A percentile compares a stretch with the other conserved stretches of the same genome.
phyloP scores from a whole-genome alignment of 352 stramenopile genomes.

The Globisporangium recalcitrans region DNA sequence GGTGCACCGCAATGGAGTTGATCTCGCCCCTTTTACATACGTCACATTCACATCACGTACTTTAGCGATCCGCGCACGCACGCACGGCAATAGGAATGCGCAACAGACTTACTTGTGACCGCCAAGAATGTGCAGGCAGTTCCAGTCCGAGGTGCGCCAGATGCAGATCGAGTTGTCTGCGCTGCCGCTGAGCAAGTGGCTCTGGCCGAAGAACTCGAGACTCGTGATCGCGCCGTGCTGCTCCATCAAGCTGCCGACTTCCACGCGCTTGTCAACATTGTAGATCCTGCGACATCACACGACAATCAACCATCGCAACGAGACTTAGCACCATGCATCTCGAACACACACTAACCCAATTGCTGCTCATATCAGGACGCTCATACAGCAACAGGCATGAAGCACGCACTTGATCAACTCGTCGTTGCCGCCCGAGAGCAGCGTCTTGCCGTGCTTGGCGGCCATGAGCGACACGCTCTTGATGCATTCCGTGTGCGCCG shows the following conservation, averaged over 20 bases:
- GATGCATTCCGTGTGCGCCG: constrained; percentile 80
- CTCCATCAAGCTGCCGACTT: constrained; percentile 84
- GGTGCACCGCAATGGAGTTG: constrained; percentile 81
- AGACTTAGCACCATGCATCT: too few species aligned
- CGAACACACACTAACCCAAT: too few species aligned
- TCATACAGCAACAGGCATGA: not conserved
- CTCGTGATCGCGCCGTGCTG: constrained; percentile 83
- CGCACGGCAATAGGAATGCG: not conserved
- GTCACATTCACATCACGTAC: not conserved
- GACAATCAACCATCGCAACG: too few species aligned
- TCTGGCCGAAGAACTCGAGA: constrained; percentile 84
- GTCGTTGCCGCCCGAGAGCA: constrained; percentile 78
- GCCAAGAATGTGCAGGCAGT: constrained; percentile 85
- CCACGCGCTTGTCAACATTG: constrained; percentile 84
- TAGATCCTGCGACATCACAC: constrained; percentile 53
- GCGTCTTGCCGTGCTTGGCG: constrained; percentile 73
- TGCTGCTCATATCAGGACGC: not conserved
- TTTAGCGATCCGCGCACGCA: not conserved
- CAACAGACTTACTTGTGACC: constrained; percentile 61
- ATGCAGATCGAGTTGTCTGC: constrained; percentile 88
- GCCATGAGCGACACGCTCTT: constrained; percentile 81
- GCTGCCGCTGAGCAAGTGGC: constrained; percentile 83
- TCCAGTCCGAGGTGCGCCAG: constrained; percentile 88
- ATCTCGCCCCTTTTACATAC: constrained; percentile 51
- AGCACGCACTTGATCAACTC: constrained; percentile 82